phyloP scores from a whole-genome alignment of 164 flowering plant genomes.

The Vitis labrusca region DNA sequence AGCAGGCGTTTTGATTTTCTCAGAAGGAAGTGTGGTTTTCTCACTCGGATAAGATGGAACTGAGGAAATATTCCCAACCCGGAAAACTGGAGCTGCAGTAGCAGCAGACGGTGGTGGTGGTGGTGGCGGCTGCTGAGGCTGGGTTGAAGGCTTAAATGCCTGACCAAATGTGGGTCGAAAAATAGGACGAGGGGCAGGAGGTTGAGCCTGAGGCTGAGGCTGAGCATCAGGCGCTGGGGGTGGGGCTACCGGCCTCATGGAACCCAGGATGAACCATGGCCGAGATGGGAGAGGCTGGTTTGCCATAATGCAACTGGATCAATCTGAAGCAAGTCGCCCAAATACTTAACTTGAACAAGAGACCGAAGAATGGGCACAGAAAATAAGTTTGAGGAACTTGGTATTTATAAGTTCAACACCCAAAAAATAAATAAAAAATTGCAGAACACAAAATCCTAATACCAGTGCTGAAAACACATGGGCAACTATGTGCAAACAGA shows the following conservation, averaged over 20 bases:
- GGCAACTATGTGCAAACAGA: neutral
- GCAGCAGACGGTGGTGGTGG: slow-evolving; percentile 17
- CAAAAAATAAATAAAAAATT: neutral
- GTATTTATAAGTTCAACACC: slow-evolving; percentile 20
- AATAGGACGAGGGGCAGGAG: slow-evolving; percentile 20
- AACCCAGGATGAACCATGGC: slow-evolving; percentile 41
- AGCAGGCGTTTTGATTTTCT: slow-evolving; percentile 15
- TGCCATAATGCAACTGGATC: slow-evolving; percentile 17
- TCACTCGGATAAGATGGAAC: neutral
- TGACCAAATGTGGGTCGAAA: slow-evolving; percentile 8
- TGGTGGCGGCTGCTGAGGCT: neutral
- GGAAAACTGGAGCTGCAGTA: slow-evolving; percentile 2
- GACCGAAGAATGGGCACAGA: neutral
- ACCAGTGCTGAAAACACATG: neutral
- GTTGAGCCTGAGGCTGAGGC: slow-evolving; percentile 2
- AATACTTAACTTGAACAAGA: neutral
- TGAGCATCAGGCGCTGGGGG: too few species aligned
- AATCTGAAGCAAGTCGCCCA: too few species aligned
- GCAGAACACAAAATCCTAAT: neutral
- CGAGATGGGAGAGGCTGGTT: slow-evolving; percentile 28
- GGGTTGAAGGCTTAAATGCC: neutral
- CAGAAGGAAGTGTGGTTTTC: slow-evolving; percentile 28
- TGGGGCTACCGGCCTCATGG: slow-evolving; percentile 9
- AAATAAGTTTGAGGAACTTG: neutral
- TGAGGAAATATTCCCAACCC: neutral